Base-by-base conservation (phyloP, 139 green algal species). In the Volvox reticuliferus region DNA sequence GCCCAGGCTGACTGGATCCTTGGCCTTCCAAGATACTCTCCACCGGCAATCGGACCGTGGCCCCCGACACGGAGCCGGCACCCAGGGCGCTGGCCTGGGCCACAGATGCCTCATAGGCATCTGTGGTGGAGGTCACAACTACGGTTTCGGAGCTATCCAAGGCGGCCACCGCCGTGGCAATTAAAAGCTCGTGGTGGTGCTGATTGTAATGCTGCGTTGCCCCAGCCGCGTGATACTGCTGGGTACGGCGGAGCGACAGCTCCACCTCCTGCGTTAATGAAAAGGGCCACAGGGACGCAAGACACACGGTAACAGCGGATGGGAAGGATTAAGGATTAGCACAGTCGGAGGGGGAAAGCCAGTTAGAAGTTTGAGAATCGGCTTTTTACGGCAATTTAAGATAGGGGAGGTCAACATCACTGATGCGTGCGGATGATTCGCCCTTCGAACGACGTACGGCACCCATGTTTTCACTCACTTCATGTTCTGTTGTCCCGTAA, bases 151-250 rank as follows among this genome's bases (percentile, higher is more conserved):
- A 24, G 55, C 28, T 71, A 26, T 86, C 79, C 26, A 73, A 19
- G 24, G 55, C 24, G 37, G 78, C 18, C 26, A 55, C 79, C 12
- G 50, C 50, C 13, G 50, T 50, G 24, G 50, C 79, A 17, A 73
- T 21, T n/a, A 84, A 61, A 24, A 75, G 80, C 55, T 44, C 36
- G 28, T 87, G 19, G 61, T 79, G 63, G 20, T 50, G 35, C 1
- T 81, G 68, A 6, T 32, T 77, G 84, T 89, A 89, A 13, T 37
- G 71, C 85, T 89, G 85, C 44, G 85, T 89, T 0, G 71, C 32
- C 2, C 16, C 12, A 20, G 37, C 77, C 0, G 50, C 69, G 3
- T 82, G 44, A 71, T 89, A 89, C 21, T 89, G 69, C 71, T 89
- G 85, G 19, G 85, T 89, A 0, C 85, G 69, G 20, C 71, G 69